phyloP scores from a whole-genome alignment of 2,329 filamentous ascomycete genomes.

The Pseudogymnoascus sp. region DNA sequence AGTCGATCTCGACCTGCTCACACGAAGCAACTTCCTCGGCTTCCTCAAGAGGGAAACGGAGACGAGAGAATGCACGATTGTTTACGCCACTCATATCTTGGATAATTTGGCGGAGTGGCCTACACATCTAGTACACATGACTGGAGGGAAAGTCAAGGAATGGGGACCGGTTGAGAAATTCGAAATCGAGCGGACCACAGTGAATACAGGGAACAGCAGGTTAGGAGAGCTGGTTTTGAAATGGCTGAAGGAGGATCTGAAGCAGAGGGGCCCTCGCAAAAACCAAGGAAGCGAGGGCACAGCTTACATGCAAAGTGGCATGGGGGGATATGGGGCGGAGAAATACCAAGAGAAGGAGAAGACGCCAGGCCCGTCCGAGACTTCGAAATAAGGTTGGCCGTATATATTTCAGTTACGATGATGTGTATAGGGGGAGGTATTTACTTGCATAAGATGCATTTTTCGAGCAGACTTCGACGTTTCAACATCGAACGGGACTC shows the following conservation, averaged over 20 bases:
- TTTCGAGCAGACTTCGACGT: slow-evolving; percentile 10
- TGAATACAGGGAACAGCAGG: slow-evolving; percentile 62
- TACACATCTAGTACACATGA: slow-evolving; percentile 93
- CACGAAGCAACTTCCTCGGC: slow-evolving; percentile 71
- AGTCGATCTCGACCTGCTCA: slow-evolving; percentile 86
- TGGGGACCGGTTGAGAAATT: slow-evolving; percentile 70
- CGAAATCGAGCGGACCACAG: slow-evolving; percentile 35
- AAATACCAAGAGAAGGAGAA: slow-evolving; percentile 28
- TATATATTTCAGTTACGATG: not conserved
- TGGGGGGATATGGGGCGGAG: slow-evolving; percentile 57
- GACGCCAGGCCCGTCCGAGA: not conserved
- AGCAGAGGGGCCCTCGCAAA: slow-evolving; percentile 64
- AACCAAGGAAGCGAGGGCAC: slow-evolving; percentile 35
- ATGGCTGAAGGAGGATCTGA: slow-evolving; percentile 78
- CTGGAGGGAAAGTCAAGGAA: slow-evolving; percentile 77
- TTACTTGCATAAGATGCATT: slow-evolving; percentile 2
- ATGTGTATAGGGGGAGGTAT: slow-evolving; percentile 14
- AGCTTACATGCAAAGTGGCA: slow-evolving; percentile 47
- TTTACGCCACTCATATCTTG: slow-evolving; percentile 95
- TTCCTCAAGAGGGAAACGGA: slow-evolving; percentile 88
- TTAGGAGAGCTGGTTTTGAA: slow-evolving; percentile 79
- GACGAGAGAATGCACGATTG: slow-evolving; percentile 73
- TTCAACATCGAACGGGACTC: slow-evolving; percentile 9
- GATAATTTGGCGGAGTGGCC: slow-evolving; percentile 95
- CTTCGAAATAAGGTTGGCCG: not conserved